A percentile compares a stretch with the other conserved stretches of the same genome.
phyloP scores from a whole-genome alignment of 257 asterid genomes.

The Verbena officinalis region DNA sequence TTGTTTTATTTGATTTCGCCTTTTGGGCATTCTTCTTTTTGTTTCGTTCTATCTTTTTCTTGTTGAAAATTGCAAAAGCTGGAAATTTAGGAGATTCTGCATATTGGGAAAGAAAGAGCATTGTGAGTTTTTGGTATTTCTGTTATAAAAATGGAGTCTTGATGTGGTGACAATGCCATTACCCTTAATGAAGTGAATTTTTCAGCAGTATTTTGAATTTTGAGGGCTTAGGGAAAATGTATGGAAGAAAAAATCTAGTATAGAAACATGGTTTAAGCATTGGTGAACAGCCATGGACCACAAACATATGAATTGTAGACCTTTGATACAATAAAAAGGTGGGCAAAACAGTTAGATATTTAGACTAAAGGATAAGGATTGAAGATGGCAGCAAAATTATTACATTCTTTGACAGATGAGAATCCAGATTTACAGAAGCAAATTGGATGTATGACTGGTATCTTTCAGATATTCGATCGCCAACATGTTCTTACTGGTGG shows the following conservation, averaged over 20 bases:
- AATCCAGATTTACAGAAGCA: constrained; percentile 84
- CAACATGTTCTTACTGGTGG: constrained; percentile 54
- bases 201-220: not conserved
- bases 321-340: constrained; percentile 11
- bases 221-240: not conserved
- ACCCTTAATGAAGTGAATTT: not conserved
- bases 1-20: constrained; percentile 15
- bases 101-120: not conserved
- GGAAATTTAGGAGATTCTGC: not conserved
- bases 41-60: too few species aligned
- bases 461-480: constrained; percentile 85
- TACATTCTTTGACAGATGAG: constrained; percentile 84
- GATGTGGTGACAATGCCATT: not conserved
- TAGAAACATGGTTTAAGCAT: not conserved
- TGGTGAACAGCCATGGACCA: not conserved
- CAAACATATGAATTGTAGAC: not conserved
- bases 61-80: not conserved
- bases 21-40: constrained; percentile 18
- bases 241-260: not conserved
- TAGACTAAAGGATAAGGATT: constrained; percentile 12
- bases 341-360: constrained; percentile 1
- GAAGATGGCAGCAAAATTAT: constrained; percentile 83
- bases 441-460: constrained; percentile 92
- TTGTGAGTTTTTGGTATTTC: constrained; percentile 16
- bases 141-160: not conserved